Conservation (phyloP, 805 yeast genomes). For the Metschnikowia cerradonensis region DNA sequence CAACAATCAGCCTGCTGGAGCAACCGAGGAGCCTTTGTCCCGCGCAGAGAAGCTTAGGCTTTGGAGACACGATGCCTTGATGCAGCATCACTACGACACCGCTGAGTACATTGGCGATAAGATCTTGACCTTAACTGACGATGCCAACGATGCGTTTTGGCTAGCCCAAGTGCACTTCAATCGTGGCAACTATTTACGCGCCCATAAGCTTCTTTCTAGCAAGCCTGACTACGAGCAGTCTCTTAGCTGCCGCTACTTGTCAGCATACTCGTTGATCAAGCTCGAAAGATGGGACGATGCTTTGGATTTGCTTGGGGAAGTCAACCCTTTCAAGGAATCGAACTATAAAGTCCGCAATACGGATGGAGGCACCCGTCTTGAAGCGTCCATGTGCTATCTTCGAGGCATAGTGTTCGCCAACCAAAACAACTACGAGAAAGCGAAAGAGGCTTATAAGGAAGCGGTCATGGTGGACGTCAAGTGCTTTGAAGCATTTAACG, state of each 20-base stretch:
- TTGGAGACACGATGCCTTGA: slow-evolving; percentile 91
- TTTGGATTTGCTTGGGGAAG: slow-evolving; percentile 75
- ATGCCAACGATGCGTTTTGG: slow-evolving; percentile 95
- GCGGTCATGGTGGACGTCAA: slow-evolving; percentile 85
- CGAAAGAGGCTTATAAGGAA: slow-evolving; percentile 81
- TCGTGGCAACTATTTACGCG: slow-evolving; percentile 73
- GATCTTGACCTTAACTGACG: slow-evolving; percentile 74
- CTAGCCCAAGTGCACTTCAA: slow-evolving; percentile 83
- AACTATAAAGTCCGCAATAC: slow-evolving; percentile 42
- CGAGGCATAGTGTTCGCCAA: slow-evolving; percentile 81
- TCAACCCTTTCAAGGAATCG: slow-evolving; percentile 61
- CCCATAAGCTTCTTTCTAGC: slow-evolving; percentile 62
- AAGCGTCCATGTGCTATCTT: slow-evolving; percentile 80
- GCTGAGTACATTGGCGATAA: slow-evolving; percentile 93
- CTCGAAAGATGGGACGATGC: slow-evolving; percentile 86
- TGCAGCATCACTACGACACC: slow-evolving; percentile 87
- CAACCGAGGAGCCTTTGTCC: slow-evolving; percentile 45
- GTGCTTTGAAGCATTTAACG: slow-evolving; percentile 89
- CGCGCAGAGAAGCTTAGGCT: slow-evolving; percentile 81
- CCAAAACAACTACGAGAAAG: slow-evolving; percentile 78
- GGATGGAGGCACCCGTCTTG: slow-evolving; percentile 84
- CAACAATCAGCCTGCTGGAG: background rate
- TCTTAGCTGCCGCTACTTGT: slow-evolving; percentile 75
- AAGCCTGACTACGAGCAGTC: slow-evolving; percentile 52
- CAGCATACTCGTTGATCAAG: slow-evolving; percentile 69